Conservation (phyloP, 352 stramenopile genomes). For the Globisporangium cystogenes region DNA sequence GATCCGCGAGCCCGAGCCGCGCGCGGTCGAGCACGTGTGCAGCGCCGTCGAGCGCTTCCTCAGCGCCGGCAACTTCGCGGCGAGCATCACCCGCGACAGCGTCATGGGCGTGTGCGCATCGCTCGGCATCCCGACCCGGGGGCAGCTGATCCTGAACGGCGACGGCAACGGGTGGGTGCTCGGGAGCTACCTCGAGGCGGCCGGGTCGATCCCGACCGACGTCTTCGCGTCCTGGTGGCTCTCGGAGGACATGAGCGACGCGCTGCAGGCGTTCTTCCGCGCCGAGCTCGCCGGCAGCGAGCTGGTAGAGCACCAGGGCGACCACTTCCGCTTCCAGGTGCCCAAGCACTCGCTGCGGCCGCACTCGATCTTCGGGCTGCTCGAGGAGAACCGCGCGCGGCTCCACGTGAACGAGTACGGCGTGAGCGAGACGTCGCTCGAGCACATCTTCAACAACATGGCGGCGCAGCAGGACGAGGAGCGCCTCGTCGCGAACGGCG, state of each 20-base stretch:
- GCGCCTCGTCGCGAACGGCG: conserved; percentile 30
- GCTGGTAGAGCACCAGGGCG: conserved; percentile 58
- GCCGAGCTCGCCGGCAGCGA: conserved; percentile 29
- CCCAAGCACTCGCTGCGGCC: conserved; percentile 47
- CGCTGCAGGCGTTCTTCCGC: conserved; percentile 36
- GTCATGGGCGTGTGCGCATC: conserved; percentile 26
- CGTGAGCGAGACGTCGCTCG: conserved; percentile 86
- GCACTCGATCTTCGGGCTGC: conserved; percentile 54
- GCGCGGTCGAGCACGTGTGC: conserved; percentile 9
- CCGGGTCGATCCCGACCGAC: conserved; percentile 35
- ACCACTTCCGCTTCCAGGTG: conserved; percentile 69
- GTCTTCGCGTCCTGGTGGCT: conserved; percentile 60
- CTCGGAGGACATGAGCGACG: conserved; percentile 32
- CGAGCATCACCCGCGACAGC: conserved; percentile 21
- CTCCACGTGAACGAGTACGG: conserved; percentile 83
- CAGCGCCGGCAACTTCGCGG: neutral
- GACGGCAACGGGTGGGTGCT: conserved; percentile 38
- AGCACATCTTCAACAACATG: conserved; percentile 93
- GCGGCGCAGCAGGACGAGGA: conserved; percentile 70
- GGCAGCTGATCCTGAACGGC: conserved; percentile 24
- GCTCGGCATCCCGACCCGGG: conserved; percentile 23
- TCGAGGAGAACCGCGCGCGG: conserved; percentile 63
- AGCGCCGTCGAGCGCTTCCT: conserved; percentile 13
- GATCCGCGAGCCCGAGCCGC: conserved; percentile 24
- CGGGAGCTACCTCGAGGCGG: conserved; percentile 35